Conservation (phyloP, 2,329 filamentous ascomycete species). For the Graphilbum ipis-grandicollis region DNA sequence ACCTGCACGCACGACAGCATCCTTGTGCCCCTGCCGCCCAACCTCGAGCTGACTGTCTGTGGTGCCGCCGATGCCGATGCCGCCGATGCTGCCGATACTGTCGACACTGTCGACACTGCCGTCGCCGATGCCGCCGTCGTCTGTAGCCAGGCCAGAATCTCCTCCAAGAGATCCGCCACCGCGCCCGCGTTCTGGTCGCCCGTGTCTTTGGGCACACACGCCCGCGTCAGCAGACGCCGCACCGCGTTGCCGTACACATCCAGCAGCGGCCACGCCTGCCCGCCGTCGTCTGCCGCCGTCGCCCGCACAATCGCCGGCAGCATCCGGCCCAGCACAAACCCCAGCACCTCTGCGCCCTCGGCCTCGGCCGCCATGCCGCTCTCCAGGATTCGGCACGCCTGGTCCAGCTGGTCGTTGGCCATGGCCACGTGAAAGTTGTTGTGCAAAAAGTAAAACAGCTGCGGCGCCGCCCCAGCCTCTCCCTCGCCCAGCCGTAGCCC, state of each 20-base stretch:
- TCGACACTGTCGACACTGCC: not conserved
- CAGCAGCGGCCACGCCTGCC: slow-evolving; percentile 27
- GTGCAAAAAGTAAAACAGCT: slow-evolving; percentile 38
- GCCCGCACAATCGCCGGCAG: slow-evolving; percentile 32
- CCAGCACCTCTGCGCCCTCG: slow-evolving; percentile 22
- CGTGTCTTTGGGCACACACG: slow-evolving; percentile 20
- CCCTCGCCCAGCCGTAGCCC: slow-evolving; percentile 35
- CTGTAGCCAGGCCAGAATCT: slow-evolving; percentile 11
- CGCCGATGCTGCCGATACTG: not conserved
- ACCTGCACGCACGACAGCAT: slow-evolving; percentile 9
- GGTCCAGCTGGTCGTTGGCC: slow-evolving; percentile 26
- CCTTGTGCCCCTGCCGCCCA: not conserved
- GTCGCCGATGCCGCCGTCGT: slow-evolving; percentile 1
- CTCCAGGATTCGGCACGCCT: slow-evolving; percentile 27
- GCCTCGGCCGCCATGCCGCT: slow-evolving; percentile 24
- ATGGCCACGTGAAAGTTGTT: slow-evolving; percentile 39
- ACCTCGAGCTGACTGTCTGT: not conserved
- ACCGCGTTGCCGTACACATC: slow-evolving; percentile 31
- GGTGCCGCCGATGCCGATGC: not conserved
- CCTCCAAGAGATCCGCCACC: slow-evolving; percentile 16
- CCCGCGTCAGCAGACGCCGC: slow-evolving; percentile 16
- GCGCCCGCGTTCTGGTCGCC: slow-evolving; percentile 16
- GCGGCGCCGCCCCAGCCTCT: slow-evolving; percentile 26
- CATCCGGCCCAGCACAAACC: slow-evolving; percentile 34
- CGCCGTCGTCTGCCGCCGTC: slow-evolving; percentile 8